A percentile compares a stretch with the other conserved stretches of the same genome.
phyloP scores from a whole-genome alignment of 2,329 filamentous ascomycete genomes.

The Lachnellula subtilissima region DNA sequence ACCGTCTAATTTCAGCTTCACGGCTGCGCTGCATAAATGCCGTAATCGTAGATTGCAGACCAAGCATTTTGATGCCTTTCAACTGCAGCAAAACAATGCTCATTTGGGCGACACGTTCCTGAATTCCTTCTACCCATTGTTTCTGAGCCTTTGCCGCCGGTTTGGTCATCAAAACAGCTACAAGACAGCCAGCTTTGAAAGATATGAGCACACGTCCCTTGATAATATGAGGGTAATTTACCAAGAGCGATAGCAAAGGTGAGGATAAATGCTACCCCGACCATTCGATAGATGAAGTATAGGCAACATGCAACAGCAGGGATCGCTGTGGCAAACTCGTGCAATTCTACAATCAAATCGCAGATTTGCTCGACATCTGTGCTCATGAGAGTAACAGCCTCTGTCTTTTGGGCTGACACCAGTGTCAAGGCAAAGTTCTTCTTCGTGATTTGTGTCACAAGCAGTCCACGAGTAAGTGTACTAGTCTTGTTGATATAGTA shows the following conservation, averaged over 20 bases:
- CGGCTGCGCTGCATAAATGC: not conserved
- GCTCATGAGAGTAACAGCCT: not conserved
- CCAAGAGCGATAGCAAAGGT: not conserved
- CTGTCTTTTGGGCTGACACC: not conserved
- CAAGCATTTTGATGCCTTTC: conserved; percentile 2
- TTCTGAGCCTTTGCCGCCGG: conserved; percentile 2
- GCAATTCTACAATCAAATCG: not conserved
- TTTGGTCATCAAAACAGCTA: conserved; percentile 1
- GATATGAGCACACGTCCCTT: not conserved
- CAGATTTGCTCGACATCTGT: not conserved
- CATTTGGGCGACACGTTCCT: not conserved
- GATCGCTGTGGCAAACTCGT: not conserved
- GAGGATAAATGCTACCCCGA: not conserved
- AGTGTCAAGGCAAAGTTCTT: not conserved
- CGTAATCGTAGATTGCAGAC: not conserved
- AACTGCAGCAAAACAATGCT: not conserved
- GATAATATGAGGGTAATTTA: not conserved
- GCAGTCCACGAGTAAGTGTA: not conserved
- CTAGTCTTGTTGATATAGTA: not conserved
- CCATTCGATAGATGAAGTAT: not conserved
- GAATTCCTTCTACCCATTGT: not conserved
- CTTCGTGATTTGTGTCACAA: not conserved
- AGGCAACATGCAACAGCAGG: not conserved
- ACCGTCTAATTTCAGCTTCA: not conserved
- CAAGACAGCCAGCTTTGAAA: conserved; percentile 1